Base-by-base conservation (phyloP, 1,139 yeast genomes). In the Sugiyamaella japonica region DNA sequence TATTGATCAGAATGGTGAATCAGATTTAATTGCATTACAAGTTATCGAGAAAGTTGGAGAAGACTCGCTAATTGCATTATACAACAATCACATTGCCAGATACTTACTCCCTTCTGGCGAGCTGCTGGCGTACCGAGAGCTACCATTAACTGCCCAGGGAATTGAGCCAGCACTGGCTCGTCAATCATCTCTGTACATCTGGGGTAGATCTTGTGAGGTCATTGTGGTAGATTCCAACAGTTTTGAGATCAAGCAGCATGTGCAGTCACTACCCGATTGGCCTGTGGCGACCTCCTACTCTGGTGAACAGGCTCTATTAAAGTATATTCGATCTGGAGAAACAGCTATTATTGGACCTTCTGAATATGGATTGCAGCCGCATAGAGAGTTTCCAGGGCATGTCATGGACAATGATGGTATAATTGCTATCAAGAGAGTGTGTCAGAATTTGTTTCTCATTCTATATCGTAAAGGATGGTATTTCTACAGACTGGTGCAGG, bases 141-240 rank as follows among this genome's bases (percentile, higher is more conserved):
- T 47, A 13, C 44, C 50, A 25, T 16, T 47, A 12, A 38, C 16
- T 3, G 43, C 50, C 15, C 44, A 47, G 12, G 50, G 44, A 38
- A 38, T 47, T 17, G 40, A 44, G 10, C n/a, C 23, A 16, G 15
- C 31, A 6, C 2, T 17, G 9, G 8, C 10, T 20, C 8, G 16
- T 16, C 15, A 40, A 9, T 17, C 13, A 13, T 16, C 40, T 6
- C 10, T 43, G 7, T 43, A 37, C 12, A 28, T 50, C 25, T 50
- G 53, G 53, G 53, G 53, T 7, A 42, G 15, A 9, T 50, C 48
- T 7, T 50, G 53, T 23, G 53, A 50, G 28, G 17, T 50, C 8
- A 10, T 41, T 7, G 20, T 36, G n/a, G 13, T 50, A 15, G 37
- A 50, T 34, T n/a, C 20, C 25, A 25, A 15, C 2, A 23, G 25